Base-by-base conservation (phyloP, 1,284 basidiomycete genomes). In the Inonotus obliquus region DNA sequence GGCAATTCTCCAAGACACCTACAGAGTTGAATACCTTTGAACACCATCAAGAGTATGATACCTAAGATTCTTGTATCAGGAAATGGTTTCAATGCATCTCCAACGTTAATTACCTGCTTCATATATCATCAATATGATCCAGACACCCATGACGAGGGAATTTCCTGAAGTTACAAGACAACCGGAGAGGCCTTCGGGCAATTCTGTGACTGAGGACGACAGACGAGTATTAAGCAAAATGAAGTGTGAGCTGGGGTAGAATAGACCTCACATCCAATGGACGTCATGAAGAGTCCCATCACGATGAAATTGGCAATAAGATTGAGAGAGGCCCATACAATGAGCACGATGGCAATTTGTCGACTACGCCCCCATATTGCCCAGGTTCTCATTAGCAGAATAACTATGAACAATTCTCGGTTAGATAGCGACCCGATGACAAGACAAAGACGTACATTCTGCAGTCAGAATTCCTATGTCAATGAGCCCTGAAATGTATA, bases 41-140 rank as follows among this genome's bases (percentile, higher is more conserved):
- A 17, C 2, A 58, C 29, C 32, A 58, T 47, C 27, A 58, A 19
- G 1, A 51, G 19, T 3, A 58, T 13, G n/a, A 51, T 58, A 19
- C 57, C 57, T 58, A 37, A 27, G 7, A 58, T n/a, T 25, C 19
- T n/a, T 29, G n/a, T 25, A 14, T 51, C 17, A 35, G 35, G 5
- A 7, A 9, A 0, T 32, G 19, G 2, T 7, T 25, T n/a, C 13
- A 9, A n/a, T 14, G 13, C 5, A 14, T 10, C 11, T 7, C 17
- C 11, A 14, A 25, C 14, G 23, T 2, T n/a, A 23, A 49, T 17
- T 49, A 58, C 57, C 57, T 9, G 57, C 45, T 48, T 58, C 57
- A 32, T 58, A 58, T 6, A 58, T 45, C 57, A 58, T 58, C 23
- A 58, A 32, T n/a, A 58, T 32, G 17, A 58, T 58, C 57, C 57